These are phyloP conservation scores for Verticillium dahliae DNA, from an alignment of 2,329 filamentous ascomycete species.

Conservation along the genomic window DNA sequence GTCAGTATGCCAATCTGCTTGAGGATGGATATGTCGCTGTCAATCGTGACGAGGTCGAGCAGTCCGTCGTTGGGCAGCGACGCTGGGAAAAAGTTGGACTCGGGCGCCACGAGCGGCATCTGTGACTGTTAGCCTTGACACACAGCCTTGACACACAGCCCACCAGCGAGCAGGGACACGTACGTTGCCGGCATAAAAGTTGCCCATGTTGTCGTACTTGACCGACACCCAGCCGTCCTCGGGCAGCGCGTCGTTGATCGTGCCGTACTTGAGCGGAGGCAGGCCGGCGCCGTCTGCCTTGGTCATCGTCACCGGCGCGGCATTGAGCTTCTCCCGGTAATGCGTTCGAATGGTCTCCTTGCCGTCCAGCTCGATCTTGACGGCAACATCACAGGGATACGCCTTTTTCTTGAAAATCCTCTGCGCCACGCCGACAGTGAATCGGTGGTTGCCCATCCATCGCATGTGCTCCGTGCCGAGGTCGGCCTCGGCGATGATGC, in stretches of 20 bases:
- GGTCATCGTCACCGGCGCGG: not conserved
- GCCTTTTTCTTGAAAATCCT: slow-evolving; percentile 68
- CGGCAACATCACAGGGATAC: slow-evolving; percentile 83
- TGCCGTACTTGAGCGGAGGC: slow-evolving; percentile 72
- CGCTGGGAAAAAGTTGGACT: slow-evolving; percentile 81
- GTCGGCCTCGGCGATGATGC: slow-evolving; percentile 85
- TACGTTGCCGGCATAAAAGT: slow-evolving; percentile 88
- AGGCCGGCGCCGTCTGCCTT: slow-evolving; percentile 37
- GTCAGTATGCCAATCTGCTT: slow-evolving; percentile 43
- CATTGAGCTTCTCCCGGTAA: slow-evolving; percentile 47
- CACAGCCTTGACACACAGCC: not conserved
- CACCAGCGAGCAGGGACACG: not conserved
- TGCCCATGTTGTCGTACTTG: slow-evolving; percentile 73
- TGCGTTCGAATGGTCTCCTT: slow-evolving; percentile 69
- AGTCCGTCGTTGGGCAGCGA: slow-evolving; percentile 77
- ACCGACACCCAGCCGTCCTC: slow-evolving; percentile 64
- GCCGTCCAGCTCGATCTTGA: slow-evolving; percentile 74
- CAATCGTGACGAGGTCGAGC: slow-evolving; percentile 76
- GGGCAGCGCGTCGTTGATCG: slow-evolving; percentile 69
- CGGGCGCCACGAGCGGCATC: slow-evolving; percentile 87
- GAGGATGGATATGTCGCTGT: slow-evolving; percentile 64
- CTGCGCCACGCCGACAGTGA: slow-evolving; percentile 77
- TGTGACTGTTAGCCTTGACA: slow-evolving; percentile 17
- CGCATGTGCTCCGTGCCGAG: slow-evolving; percentile 83
- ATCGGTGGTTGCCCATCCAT: slow-evolving; percentile 86